Base-by-base conservation (phyloP, 2,329 filamentous ascomycete genomes). In the Diaporthe velutina region DNA sequence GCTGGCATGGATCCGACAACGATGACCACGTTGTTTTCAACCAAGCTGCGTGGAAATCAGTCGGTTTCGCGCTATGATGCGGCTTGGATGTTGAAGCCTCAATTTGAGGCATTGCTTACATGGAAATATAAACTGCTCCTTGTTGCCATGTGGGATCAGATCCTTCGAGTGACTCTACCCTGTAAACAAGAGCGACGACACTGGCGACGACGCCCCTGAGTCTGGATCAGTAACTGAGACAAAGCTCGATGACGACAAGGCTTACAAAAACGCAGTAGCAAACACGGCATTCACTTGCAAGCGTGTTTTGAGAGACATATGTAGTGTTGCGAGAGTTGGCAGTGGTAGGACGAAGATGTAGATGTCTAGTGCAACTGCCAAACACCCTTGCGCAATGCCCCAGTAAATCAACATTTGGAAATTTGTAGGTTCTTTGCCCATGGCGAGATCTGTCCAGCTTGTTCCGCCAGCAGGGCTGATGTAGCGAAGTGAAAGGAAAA, bases 1-100 rank as follows among this genome's bases (percentile, higher is more conserved):
- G 45, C 48, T 25, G 66, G 66, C 66, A 70, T 70, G 45, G 66
- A 70, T 40, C 66, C 66, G 50, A 70, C 66, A 22, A 70, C 40
- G 66, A 70, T 70, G 13, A 17, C 66, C 30, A 70, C 38, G 30
- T 40, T 70, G 22, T 54, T 70, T 28, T 70, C 66, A 10, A 70
- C 50, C 30, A 70, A 8, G 9, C 58, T 61, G 35, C 9, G 58
- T 9, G n/a, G 3, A 61, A 0, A 19, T 42, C 58, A 61, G n/a
- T 42, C 38, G 19, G n/a, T 15, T 19, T 64, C 38, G 6, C 22
- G 30, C 3, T 22, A 4, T 13, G 15, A 45, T 13, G 10, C n/a
- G 4, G 15, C 4, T 22, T 13, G 17, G 25, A 30, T 22, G 7
- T 30, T 12, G 10, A 3, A 1, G 8, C 7, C 7, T 4, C 6